A percentile compares a stretch with the other conserved stretches of the same genome.
phyloP scores from a whole-genome alignment of 2,329 filamentous ascomycete species.

The Calonectria hongkongensis region DNA sequence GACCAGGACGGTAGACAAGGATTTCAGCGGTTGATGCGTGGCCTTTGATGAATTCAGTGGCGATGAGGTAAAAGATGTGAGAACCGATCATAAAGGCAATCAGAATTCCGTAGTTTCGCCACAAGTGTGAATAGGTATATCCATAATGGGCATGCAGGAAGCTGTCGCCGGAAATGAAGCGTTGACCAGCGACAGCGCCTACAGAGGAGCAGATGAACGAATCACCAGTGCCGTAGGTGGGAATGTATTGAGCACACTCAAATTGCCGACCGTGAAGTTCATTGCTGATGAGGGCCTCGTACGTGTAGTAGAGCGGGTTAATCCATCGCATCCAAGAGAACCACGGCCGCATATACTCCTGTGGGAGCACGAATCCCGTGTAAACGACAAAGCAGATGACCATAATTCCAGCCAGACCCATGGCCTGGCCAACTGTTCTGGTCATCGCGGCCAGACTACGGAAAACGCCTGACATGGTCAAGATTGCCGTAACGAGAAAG shows the following conservation, averaged over 20 bases:
- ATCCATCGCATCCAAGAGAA: slow-evolving; percentile 27
- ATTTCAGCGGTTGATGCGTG: slow-evolving; percentile 4
- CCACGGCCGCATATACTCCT: slow-evolving; percentile 22
- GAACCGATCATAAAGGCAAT: slow-evolving; percentile 25
- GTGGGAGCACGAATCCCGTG: slow-evolving; percentile 10
- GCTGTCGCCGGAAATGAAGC: slow-evolving; percentile 24
- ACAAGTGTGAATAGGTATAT: slow-evolving; percentile 58
- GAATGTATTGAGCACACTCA: slow-evolving; percentile 25
- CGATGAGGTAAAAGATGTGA: slow-evolving; percentile 27
- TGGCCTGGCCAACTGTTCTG: slow-evolving; percentile 6
- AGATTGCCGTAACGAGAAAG: slow-evolving; percentile 5
- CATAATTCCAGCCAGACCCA: slow-evolving; percentile 13
- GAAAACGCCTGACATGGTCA: slow-evolving; percentile 14
- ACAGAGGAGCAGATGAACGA: slow-evolving; percentile 74
- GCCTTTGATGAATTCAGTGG: slow-evolving; percentile 24
- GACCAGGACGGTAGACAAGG: background rate
- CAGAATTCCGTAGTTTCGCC: slow-evolving; percentile 67
- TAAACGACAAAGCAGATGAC: background rate
- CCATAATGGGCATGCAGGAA: slow-evolving; percentile 32
- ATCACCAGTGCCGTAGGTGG: background rate
- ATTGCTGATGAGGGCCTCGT: slow-evolving; percentile 18
- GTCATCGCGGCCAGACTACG: background rate
- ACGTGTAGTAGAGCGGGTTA: slow-evolving; percentile 23
- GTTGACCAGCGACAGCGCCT: slow-evolving; percentile 55
- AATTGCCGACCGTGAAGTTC: slow-evolving; percentile 30